phyloP scores from a whole-genome alignment of 83 land plant genomes.

The Diphasiastrum complanatum region DNA sequence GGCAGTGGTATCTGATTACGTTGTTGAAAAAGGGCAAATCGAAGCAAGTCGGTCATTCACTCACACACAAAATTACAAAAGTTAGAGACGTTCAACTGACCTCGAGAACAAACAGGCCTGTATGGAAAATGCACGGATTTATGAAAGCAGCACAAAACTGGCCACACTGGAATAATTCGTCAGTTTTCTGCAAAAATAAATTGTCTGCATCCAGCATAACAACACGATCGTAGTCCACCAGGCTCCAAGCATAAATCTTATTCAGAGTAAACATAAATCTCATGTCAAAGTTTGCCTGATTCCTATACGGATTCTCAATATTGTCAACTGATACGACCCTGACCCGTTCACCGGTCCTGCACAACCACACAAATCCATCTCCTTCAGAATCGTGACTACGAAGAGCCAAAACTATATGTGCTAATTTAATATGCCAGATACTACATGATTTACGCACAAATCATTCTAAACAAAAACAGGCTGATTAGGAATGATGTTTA shows the following conservation, averaged over 20 bases:
- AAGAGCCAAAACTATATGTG: too few species aligned
- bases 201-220: constrained; percentile 87
- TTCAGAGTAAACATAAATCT: constrained; percentile 71
- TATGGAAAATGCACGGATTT: constrained; percentile 83
- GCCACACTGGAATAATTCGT: constrained; percentile 86
- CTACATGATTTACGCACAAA: too few species aligned
- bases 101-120: constrained; percentile 92
- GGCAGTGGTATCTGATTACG: not conserved
- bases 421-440: too few species aligned
- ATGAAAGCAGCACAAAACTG: constrained; percentile 91
- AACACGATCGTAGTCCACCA: constrained; percentile 70
- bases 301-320: constrained; percentile 64
- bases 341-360: constrained; percentile 62
- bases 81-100: constrained; percentile 20
- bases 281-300: constrained; percentile 39
- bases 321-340: constrained; percentile 63
- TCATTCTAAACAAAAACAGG: too few species aligned
- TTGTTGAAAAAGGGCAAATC: not conserved
- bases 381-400: too few species aligned
- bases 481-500: too few species aligned
- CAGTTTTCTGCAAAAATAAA: constrained; percentile 69
- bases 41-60: too few species aligned
- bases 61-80: not conserved
- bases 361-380: too few species aligned
- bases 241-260: constrained; percentile 82